A percentile compares a stretch with the other conserved stretches of the same genome.
Conservation (phyloP, 768 basidiomycete species). For the Russula vinacea region DNA sequence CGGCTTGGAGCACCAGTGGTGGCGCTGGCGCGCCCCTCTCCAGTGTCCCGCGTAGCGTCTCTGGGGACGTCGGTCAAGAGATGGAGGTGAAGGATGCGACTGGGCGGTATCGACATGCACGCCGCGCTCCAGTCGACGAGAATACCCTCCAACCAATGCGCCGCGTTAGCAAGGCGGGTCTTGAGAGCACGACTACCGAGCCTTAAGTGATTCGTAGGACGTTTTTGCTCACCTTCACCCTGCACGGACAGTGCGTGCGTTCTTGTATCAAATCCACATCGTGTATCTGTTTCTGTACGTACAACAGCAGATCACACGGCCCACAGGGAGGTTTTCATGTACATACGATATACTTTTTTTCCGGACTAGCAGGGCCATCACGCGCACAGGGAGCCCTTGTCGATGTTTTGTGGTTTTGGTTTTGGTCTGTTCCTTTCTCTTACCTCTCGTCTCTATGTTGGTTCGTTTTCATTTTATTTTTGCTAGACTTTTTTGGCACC, state of each 20-base stretch:
- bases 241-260: not conserved
- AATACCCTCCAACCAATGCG: slow-evolving; percentile 85
- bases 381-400: slow-evolving; percentile 10
- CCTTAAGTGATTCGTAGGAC: not conserved
- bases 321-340: slow-evolving; percentile 11
- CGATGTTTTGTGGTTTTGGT: slow-evolving; percentile 4
- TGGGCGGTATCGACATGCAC: slow-evolving; percentile 84
- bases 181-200: slow-evolving; percentile 55
- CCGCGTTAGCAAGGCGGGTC: slow-evolving; percentile 88
- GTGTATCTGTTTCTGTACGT: not conserved
- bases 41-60: slow-evolving; percentile 34
- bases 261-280: slow-evolving; percentile 6
- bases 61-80: slow-evolving; percentile 74
- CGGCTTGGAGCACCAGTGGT: slow-evolving; percentile 40
- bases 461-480: not conserved
- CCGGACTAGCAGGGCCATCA: not conserved
- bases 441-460: not conserved
- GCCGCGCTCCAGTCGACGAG: slow-evolving; percentile 84
- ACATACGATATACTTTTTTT: slow-evolving; percentile 8
- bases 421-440: not conserved
- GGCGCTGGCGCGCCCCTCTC: slow-evolving; percentile 25
- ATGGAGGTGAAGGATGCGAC: slow-evolving; percentile 83
- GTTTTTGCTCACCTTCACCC: not conserved
- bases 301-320: not conserved
- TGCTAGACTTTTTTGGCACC: not conserved